Evolutionary conservation across 2,329 filamentous ascomycete genomes (phyloP).

Genomic region (Verticillium alfalfae): DNA sequence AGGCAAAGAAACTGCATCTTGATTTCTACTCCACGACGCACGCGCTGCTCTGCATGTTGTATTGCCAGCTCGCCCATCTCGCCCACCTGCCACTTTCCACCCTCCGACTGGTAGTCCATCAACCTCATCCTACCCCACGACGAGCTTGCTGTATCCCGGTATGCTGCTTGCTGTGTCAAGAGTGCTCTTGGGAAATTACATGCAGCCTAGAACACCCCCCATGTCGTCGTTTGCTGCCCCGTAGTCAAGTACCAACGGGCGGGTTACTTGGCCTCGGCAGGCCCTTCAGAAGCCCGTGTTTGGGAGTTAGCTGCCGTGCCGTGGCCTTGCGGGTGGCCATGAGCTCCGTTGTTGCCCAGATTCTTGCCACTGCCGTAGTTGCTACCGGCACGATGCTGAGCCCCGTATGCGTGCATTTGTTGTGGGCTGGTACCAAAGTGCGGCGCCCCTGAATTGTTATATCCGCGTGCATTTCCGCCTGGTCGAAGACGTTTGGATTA

Average conservation of each 20-base stretch:
- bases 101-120: neutral
- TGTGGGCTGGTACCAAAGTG: constrained; percentile 64
- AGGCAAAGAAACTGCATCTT: too few species aligned
- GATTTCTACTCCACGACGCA: too few species aligned
- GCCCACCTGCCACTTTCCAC: neutral
- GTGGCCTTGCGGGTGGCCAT: constrained; percentile 35
- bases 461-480: constrained; percentile 51
- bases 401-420: constrained; percentile 57
- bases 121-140: neutral
- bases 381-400: constrained; percentile 53
- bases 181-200: neutral
- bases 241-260: neutral
- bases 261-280: constrained; percentile 39
- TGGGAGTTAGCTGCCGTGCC: constrained; percentile 25
- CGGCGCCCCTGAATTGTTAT: constrained; percentile 52
- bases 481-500: constrained; percentile 40
- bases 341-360: constrained; percentile 28
- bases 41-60: too few species aligned
- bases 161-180: neutral
- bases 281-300: constrained; percentile 27
- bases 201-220: neutral
- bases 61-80: too few species aligned
- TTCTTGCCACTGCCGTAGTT: constrained; percentile 43
- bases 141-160: neutral
- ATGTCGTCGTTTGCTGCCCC: neutral